phyloP scores from a whole-genome alignment of 352 stramenopile species.

The Thraustochytrium sp. region DNA sequence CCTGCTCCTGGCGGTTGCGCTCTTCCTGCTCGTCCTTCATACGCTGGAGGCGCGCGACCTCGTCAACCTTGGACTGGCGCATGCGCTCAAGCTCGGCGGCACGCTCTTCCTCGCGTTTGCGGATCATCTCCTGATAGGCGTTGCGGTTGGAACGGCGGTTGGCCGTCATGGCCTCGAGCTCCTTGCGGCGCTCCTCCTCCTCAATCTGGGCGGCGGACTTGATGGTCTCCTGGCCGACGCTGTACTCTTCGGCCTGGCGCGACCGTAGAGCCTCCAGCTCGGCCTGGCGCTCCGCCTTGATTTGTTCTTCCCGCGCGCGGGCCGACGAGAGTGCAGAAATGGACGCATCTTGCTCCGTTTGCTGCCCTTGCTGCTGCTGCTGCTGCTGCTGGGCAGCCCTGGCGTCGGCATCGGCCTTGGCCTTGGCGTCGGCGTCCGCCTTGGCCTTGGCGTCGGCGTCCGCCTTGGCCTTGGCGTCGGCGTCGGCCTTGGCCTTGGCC shows the following conservation, averaged over 20 bases:
- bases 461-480: background rate
- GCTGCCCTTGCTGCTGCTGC: too few relatives aligned
- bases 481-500: background rate
- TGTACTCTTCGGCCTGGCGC: background rate
- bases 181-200: background rate
- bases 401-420: background rate
- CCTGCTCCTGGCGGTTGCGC: background rate
- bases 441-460: slow-evolving; percentile 1
- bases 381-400: background rate
- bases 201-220: background rate
- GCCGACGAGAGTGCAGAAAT: background rate
- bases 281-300: background rate
- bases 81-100: background rate
- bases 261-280: background rate
- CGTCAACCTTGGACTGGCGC: background rate
- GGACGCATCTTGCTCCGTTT: too few relatives aligned
- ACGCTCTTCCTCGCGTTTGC: background rate
- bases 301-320: background rate
- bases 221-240: background rate
- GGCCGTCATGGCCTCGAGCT: background rate
- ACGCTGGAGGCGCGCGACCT: slow-evolving; percentile 7
- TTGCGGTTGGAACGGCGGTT: background rate
- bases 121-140: slow-evolving; percentile 2
- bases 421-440: background rate
- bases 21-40: background rate